Evolutionary conservation across 768 basidiomycete genomes (phyloP).

Genomic region (Ramaria sp.): DNA sequence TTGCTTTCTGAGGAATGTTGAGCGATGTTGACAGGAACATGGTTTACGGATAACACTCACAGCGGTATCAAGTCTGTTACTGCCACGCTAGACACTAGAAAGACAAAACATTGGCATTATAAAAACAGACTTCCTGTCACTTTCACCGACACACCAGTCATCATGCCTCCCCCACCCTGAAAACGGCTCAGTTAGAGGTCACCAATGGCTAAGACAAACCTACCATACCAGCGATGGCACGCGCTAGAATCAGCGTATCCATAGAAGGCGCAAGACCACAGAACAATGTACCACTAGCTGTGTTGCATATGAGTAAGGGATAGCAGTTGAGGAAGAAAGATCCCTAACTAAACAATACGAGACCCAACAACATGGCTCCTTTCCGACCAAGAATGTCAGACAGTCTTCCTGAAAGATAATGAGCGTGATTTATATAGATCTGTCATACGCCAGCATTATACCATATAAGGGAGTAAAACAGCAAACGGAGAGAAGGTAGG

Average conservation of each 20-base stretch:
- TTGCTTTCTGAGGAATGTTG: conserved; percentile 38
- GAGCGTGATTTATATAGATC: neutral
- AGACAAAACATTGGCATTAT: neutral
- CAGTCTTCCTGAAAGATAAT: conserved; percentile 48
- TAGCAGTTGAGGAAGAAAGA: conserved; percentile 13
- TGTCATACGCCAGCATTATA: conserved; percentile 14
- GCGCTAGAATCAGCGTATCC: conserved; percentile 67
- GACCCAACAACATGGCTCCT: conserved; percentile 76
- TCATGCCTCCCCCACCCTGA: conserved; percentile 39
- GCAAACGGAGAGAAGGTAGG: conserved; percentile 79
- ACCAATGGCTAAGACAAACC: neutral
- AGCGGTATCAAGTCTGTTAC: conserved; percentile 85
- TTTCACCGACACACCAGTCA: conserved; percentile 50
- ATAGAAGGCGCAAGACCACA: conserved; percentile 86
- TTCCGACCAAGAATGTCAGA: conserved; percentile 80
- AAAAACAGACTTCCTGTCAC: too few species aligned
- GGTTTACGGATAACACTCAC: conserved; percentile 33
- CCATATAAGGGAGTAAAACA: conserved; percentile 89
- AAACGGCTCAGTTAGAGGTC: neutral
- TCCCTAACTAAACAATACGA: conserved; percentile 67
- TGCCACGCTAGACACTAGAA: conserved; percentile 67
- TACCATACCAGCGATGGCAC: conserved; percentile 85
- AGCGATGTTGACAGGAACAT: neutral
- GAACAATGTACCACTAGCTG: conserved; percentile 58
- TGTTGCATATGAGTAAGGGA: neutral